These are phyloP conservation scores for Saturnispora silvae DNA, from an alignment of 805 yeast genomes.

Conservation along the genomic window DNA sequence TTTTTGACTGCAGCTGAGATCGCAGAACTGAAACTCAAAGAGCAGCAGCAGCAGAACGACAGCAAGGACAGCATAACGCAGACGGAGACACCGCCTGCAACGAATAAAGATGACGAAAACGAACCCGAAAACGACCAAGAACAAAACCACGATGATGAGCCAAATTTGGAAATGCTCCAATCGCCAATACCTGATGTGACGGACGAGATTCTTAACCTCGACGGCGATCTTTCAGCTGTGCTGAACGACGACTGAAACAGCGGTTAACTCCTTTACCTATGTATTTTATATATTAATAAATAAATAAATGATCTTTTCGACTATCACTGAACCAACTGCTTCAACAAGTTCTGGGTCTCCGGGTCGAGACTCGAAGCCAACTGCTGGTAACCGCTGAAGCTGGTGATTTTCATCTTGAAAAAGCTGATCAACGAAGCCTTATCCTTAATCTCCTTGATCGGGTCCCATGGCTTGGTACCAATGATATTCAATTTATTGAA, in stretches of 20 bases:
- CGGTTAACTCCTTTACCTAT: no score
- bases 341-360: constrained; percentile 13
- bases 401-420: constrained; percentile 19
- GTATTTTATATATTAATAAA: no score
- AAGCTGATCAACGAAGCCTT: constrained; percentile 25
- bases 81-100: no score
- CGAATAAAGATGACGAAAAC: no score
- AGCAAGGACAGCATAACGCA: no score
- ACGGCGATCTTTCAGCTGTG: not conserved
- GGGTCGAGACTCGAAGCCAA: constrained; percentile 13
- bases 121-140: no score
- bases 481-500: constrained; percentile 67
- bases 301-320: not conserved
- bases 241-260: no score
- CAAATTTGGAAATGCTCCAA: no score
- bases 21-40: constrained; percentile 33
- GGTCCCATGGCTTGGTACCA: constrained; percentile 55
- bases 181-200: no score
- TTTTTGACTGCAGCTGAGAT: constrained; percentile 91
- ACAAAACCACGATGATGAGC: no score
- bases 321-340: constrained; percentile 10
- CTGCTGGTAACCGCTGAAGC: constrained; percentile 12
- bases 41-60: not conserved
- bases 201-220: not conserved
- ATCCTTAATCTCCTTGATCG: constrained; percentile 40